These are phyloP conservation scores for Tricholoma furcatifolium DNA, from an alignment of 768 basidiomycete species.

Conservation along the genomic window DNA sequence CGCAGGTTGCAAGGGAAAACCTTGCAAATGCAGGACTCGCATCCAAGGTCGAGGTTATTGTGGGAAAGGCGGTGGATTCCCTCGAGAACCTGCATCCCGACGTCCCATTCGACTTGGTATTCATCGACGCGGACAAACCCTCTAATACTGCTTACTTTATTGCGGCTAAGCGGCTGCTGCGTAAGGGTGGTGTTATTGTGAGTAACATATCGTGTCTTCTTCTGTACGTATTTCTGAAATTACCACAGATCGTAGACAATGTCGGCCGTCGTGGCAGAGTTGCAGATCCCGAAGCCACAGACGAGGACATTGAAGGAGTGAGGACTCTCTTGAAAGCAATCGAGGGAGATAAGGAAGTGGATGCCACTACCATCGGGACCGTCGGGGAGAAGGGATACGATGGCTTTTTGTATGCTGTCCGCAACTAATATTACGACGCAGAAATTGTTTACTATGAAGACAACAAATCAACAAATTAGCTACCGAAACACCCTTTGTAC, in stretches of 20 bases:
- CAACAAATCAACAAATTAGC: too few species aligned
- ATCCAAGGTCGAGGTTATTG: slow-evolving; percentile 45
- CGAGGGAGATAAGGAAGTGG: slow-evolving; percentile 48
- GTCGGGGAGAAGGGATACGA: slow-evolving; percentile 54
- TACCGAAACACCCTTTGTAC: too few species aligned
- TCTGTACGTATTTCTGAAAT: not conserved
- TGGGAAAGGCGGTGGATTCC: slow-evolving; percentile 52
- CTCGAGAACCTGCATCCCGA: slow-evolving; percentile 47
- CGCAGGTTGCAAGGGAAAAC: slow-evolving; percentile 60
- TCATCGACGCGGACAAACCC: slow-evolving; percentile 73
- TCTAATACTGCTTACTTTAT: slow-evolving; percentile 54
- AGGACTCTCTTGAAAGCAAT: slow-evolving; percentile 43
- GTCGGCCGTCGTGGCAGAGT: slow-evolving; percentile 51
- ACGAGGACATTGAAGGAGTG: slow-evolving; percentile 42
- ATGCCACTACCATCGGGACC: slow-evolving; percentile 48
- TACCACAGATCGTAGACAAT: slow-evolving; percentile 56
- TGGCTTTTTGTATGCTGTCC: slow-evolving; percentile 50
- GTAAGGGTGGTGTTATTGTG: slow-evolving; percentile 62
- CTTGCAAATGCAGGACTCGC: slow-evolving; percentile 51
- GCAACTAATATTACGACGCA: too few species aligned
- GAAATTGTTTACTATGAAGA: too few species aligned
- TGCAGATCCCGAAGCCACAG: slow-evolving; percentile 34
- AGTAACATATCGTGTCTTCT: slow-evolving; percentile 19
- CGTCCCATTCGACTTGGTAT: slow-evolving; percentile 60
- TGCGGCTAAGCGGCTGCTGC: slow-evolving; percentile 58